phyloP scores from a whole-genome alignment of 495 filamentous ascomycete species.

The Penicillium argentinense region DNA sequence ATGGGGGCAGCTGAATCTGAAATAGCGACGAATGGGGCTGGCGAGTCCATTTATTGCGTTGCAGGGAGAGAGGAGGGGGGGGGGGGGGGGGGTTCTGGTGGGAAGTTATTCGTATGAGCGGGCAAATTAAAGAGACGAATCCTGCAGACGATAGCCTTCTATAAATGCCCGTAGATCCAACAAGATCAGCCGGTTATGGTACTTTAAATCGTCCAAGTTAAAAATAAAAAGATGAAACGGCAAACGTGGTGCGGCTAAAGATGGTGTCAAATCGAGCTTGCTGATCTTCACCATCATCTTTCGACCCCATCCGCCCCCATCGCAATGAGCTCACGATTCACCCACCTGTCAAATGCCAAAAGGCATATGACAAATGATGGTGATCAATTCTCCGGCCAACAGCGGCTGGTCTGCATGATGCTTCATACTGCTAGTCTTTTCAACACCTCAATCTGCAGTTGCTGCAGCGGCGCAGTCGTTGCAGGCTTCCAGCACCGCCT shows the following conservation, averaged over 20 bases:
- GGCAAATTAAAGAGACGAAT: not conserved
- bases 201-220: no score
- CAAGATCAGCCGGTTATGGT: not conserved
- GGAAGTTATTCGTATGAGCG: no score
- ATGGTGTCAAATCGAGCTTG: not conserved
- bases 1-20: no score
- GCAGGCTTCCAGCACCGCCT: not conserved
- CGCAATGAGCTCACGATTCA: not conserved
- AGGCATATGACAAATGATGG: not conserved
- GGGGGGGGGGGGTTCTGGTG: no score
- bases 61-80: no score
- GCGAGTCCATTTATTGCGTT: no score
- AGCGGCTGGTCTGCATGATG: no score
- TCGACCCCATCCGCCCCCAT: not conserved
- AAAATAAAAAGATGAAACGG: slow-evolving; percentile 1
- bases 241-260: no score
- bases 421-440: no score
- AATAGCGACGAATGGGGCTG: no score
- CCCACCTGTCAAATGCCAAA: not conserved
- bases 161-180: not conserved
- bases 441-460: no score
- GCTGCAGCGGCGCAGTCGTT: no score
- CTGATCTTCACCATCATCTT: not conserved
- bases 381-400: not conserved
- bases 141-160: not conserved